These are phyloP conservation scores for Lolium perenne DNA, from an alignment of 176 grass and related monocot species.

Conservation along the genomic window DNA sequence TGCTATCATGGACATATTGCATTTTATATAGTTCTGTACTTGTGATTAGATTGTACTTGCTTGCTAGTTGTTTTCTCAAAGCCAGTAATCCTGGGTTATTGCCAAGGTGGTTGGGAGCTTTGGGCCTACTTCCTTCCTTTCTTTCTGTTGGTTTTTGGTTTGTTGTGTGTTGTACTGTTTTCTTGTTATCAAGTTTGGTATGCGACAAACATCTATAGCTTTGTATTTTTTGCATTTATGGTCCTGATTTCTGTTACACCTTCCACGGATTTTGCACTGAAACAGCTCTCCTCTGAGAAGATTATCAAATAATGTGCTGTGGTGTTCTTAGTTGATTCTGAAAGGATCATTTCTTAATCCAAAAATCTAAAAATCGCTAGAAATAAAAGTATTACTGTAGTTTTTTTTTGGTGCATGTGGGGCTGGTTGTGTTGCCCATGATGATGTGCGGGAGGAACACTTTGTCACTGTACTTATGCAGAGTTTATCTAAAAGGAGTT, in stretches of 20 bases:
- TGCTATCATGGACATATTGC: neutral
- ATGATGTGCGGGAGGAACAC: constrained; percentile 41
- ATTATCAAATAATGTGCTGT: neutral
- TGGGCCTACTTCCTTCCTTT: constrained; percentile 30
- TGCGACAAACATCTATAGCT: constrained; percentile 16
- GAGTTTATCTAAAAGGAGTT: constrained; percentile 46
- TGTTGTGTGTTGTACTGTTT: constrained; percentile 24
- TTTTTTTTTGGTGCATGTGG: neutral
- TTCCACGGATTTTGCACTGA: constrained; percentile 28
- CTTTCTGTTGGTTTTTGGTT: constrained; percentile 37
- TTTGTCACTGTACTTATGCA: constrained; percentile 48
- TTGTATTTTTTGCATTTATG: constrained; percentile 39
- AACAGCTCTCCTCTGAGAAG: neutral
- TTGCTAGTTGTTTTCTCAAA: constrained; percentile 16
- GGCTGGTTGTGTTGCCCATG: constrained; percentile 47
- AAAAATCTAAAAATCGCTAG: neutral
- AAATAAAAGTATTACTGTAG: too few species aligned
- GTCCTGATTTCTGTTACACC: constrained; percentile 16
- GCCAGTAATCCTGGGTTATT: constrained; percentile 32
- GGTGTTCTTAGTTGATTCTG: neutral
- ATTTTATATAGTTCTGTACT: neutral
- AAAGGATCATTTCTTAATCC: neutral
- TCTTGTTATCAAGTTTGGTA: constrained; percentile 39
- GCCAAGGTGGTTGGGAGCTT: constrained; percentile 42
- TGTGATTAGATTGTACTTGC: constrained; percentile 17